Conservation (phyloP, 73 alveolate species). For the Paramecium sonneborni region DNA sequence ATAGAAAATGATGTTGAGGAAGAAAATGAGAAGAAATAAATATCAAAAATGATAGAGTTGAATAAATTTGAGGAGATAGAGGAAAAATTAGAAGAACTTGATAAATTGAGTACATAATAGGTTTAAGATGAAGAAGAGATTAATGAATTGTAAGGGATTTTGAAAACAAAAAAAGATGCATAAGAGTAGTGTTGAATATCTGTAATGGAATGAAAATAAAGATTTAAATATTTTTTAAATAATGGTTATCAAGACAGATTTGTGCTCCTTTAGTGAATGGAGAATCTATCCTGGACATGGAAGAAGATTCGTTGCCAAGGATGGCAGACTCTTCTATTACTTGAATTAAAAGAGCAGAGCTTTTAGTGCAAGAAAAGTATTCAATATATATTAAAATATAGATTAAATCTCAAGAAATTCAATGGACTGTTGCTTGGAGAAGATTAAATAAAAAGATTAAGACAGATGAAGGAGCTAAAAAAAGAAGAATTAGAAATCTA, state of each 20-base stretch:
- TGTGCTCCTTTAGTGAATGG: conserved; percentile 91
- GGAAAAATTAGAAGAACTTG: background rate
- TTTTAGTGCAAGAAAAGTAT: conserved; percentile 78
- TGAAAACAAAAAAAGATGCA: background rate
- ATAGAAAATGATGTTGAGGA: background rate
- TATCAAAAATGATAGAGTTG: background rate
- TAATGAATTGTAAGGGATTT: background rate
- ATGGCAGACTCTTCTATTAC: conserved; percentile 90
- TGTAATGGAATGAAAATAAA: conserved; percentile 21
- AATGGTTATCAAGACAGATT: conserved; percentile 94
- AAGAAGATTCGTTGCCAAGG: conserved; percentile 87
- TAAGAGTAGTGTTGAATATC: background rate
- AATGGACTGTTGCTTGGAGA: conserved; percentile 97
- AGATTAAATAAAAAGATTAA: conserved; percentile 90
- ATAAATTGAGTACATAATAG: background rate
- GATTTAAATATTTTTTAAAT: conserved; percentile 51
- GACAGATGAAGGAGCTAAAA: conserved; percentile 83
- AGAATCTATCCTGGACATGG: conserved; percentile 96
- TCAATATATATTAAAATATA: background rate
- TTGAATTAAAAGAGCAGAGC: conserved; percentile 77
- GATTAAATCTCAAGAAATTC: conserved; percentile 87
- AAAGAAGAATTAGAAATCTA: conserved; percentile 86
- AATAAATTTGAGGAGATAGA: background rate
- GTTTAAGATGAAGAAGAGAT: background rate
- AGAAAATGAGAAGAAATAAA: background rate